phyloP scores from a whole-genome alignment of 306 rosid genomes.

The Nissolia schottii region DNA sequence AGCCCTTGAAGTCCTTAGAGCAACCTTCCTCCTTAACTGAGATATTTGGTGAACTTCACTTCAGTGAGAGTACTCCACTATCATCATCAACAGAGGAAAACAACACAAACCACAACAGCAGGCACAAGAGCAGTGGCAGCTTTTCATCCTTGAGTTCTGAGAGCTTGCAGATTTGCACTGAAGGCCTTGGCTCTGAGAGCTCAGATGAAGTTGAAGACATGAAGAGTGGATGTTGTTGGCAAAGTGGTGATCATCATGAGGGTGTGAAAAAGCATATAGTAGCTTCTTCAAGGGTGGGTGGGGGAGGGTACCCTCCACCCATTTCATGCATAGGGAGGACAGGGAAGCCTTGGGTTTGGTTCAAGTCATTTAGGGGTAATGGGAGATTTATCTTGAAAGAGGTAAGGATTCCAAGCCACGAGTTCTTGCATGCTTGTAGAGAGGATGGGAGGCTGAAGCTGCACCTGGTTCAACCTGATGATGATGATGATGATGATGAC shows the following conservation, averaged over 20 bases:
- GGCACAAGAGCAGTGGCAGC: conserved; percentile 51
- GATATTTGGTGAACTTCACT: conserved; percentile 85
- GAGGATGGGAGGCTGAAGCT: conserved; percentile 86
- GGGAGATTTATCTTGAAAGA: conserved; percentile 86
- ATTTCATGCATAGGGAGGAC: conserved; percentile 69
- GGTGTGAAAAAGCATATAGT: conserved; percentile 12
- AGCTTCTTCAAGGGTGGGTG: conserved; percentile 25
- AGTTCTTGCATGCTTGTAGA: conserved; percentile 70
- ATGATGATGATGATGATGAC: conserved; percentile 41
- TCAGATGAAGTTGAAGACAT: conserved; percentile 73
- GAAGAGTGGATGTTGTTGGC: conserved; percentile 18
- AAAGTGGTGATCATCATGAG: neutral
- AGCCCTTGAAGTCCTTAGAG: conserved; percentile 33
- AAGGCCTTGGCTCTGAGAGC: conserved; percentile 92
- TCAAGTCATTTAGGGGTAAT: conserved; percentile 60
- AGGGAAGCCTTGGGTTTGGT: conserved; percentile 77
- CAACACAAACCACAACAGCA: conserved; percentile 11
- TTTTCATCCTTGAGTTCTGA: conserved; percentile 65
- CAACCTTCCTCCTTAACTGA: conserved; percentile 53
- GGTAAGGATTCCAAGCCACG: conserved; percentile 64
- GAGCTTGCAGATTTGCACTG: conserved; percentile 85
- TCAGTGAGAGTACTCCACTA: conserved; percentile 40
- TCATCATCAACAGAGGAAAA: conserved; percentile 15
- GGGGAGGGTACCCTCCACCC: conserved; percentile 76
- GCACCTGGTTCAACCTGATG: conserved; percentile 53